phyloP scores from a whole-genome alignment of 228 moss, liverwort and hornwort species.

The Sphagnum magellanicum region DNA sequence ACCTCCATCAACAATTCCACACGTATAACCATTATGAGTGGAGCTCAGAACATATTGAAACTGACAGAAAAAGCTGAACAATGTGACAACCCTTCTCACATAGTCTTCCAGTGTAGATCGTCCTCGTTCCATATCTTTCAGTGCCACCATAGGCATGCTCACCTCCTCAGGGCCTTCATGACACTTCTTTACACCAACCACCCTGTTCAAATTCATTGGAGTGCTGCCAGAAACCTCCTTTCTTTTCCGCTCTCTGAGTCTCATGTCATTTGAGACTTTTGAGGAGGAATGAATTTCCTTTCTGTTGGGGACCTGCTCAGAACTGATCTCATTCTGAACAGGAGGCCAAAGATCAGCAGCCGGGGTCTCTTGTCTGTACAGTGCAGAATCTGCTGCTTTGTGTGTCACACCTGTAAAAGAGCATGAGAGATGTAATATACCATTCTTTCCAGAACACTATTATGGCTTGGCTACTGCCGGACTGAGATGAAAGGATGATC shows the following conservation, averaged over 20 bases:
- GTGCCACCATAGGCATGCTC: constrained; percentile 38
- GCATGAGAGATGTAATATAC: no score
- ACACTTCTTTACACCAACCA: constrained; percentile 9
- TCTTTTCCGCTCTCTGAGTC: constrained; percentile 3
- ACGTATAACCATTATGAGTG: not conserved
- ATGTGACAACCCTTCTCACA: constrained; percentile 27
- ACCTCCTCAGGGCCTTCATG: not conserved
- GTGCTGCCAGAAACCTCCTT: not conserved
- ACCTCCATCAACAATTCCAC: not conserved
- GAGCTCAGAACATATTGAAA: not conserved
- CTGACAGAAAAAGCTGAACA: not conserved
- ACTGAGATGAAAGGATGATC: constrained; percentile 4
- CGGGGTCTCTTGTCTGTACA: not conserved
- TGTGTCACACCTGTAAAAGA: no score
- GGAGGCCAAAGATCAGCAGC: not conserved
- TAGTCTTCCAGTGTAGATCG: constrained; percentile 89
- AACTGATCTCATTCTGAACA: constrained; percentile 1
- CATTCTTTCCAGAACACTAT: no score
- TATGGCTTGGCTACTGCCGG: no score
- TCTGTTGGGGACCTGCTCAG: not conserved
- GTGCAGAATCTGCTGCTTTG: not conserved
- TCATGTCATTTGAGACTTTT: constrained; percentile 7
- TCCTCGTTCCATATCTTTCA: constrained; percentile 79
- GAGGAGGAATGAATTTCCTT: not conserved
- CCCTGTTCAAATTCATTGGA: constrained; percentile 2